phyloP scores from a whole-genome alignment of 2,329 filamentous ascomycete genomes.

The Cordyceps farinosa region DNA sequence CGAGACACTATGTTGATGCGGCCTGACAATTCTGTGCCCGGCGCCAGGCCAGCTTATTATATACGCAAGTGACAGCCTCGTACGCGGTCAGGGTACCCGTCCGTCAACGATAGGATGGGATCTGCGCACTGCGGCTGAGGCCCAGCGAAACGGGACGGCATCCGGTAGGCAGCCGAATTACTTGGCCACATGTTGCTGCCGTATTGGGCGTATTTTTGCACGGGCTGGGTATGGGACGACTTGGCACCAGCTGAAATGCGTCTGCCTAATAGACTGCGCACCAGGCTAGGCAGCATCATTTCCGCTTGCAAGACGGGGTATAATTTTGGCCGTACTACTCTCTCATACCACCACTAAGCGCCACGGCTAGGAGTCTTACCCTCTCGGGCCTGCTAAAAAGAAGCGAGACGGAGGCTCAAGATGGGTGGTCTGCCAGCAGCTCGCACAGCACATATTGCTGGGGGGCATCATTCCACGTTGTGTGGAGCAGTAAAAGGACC shows the following conservation, averaged over 20 bases:
- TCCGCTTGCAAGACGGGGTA: no score
- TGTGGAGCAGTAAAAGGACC: no score
- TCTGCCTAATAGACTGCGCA: neutral
- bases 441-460: no score
- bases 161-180: conserved; percentile 10
- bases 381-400: no score
- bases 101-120: neutral
- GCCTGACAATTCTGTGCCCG: neutral
- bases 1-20: neutral
- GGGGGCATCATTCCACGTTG: no score
- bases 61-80: neutral
- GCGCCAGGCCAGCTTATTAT: neutral
- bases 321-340: no score
- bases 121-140: neutral
- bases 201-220: neutral
- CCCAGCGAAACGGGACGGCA: neutral
- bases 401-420: no score
- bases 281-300: neutral
- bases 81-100: neutral
- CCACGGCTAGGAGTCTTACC: no score
- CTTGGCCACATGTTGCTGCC: neutral
- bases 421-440: no score
- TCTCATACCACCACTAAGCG: no score
- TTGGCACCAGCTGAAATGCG: neutral
- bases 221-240: neutral